Conservation (phyloP, 1,284 basidiomycete species). For the Sanguinoderma infundibulare region DNA sequence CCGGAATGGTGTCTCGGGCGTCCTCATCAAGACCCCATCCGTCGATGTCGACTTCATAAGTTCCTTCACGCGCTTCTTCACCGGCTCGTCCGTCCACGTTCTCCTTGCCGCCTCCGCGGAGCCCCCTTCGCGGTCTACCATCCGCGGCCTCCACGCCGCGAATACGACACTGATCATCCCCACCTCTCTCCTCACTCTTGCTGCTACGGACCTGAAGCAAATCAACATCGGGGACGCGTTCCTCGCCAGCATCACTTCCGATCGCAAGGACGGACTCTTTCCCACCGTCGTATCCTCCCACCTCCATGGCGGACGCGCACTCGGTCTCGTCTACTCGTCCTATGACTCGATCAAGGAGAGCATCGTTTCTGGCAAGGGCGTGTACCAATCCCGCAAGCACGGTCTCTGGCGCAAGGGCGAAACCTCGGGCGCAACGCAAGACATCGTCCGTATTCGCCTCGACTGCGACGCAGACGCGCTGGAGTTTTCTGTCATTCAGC, state of each 20-base stretch:
- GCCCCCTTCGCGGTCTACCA: slow-evolving; percentile 55
- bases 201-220: slow-evolving; percentile 54
- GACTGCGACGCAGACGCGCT: slow-evolving; percentile 96
- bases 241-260: slow-evolving; percentile 81
- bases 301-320: slow-evolving; percentile 73
- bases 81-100: slow-evolving; percentile 65
- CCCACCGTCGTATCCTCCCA: slow-evolving; percentile 88
- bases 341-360: slow-evolving; percentile 85
- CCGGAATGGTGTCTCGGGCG: slow-evolving; percentile 74
- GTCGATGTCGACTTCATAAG: slow-evolving; percentile 73
- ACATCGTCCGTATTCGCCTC: slow-evolving; percentile 80
- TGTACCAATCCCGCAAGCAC: slow-evolving; percentile 96
- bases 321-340: slow-evolving; percentile 99
- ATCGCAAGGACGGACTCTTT: slow-evolving; percentile 92
- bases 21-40: slow-evolving; percentile 72
- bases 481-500: slow-evolving; percentile 92
- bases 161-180: slow-evolving; percentile 77
- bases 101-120: slow-evolving; percentile 47
- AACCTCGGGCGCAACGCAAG: slow-evolving; percentile 93
- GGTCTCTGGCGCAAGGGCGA: slow-evolving; percentile 98
- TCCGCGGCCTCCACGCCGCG: slow-evolving; percentile 60
- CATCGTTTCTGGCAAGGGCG: slow-evolving; percentile 88
- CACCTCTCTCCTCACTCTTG: slow-evolving; percentile 71
- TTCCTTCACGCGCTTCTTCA: slow-evolving; percentile 77
- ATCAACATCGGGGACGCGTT: slow-evolving; percentile 88